These are phyloP conservation scores for Tuber borchii DNA, from an alignment of 495 filamentous ascomycete species.

Conservation along the genomic window DNA sequence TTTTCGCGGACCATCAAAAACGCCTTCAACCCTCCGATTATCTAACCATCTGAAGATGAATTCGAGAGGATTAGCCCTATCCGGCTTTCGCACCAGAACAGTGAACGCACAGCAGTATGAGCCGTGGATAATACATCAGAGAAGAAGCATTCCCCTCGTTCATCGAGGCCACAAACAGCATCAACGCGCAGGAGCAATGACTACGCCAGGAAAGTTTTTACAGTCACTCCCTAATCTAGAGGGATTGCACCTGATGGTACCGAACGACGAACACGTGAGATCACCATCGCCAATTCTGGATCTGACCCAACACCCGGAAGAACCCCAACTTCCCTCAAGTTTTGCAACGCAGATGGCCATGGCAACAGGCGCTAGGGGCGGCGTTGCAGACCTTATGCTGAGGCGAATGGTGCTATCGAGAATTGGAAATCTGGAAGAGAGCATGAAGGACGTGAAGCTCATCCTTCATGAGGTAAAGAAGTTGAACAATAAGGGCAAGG, in stretches of 20 bases:
- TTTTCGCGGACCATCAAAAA: constrained; percentile 65
- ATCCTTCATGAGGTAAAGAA: constrained; percentile 78
- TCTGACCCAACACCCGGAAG: constrained; percentile 25
- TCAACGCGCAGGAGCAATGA: constrained; percentile 49
- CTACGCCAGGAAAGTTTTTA: constrained; percentile 49
- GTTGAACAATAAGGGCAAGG: constrained; percentile 43
- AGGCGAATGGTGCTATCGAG: constrained; percentile 77
- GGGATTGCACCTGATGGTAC: constrained; percentile 41
- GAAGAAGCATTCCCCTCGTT: constrained; percentile 44
- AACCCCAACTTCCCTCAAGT: constrained; percentile 62
- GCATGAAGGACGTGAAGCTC: constrained; percentile 59
- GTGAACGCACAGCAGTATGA: constrained; percentile 46
- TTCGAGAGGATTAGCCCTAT: constrained; percentile 35
- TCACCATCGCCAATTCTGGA: constrained; percentile 19
- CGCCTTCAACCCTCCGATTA: constrained; percentile 55
- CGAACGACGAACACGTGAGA: constrained; percentile 41
- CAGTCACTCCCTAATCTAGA: constrained; percentile 53
- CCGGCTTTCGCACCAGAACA: constrained; percentile 33
- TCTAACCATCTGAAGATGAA: constrained; percentile 24
- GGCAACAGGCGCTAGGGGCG: constrained; percentile 52
- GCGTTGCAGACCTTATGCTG: constrained; percentile 61
- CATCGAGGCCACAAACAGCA: constrained; percentile 43
- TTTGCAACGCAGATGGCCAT: constrained; percentile 74
- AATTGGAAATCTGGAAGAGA: constrained; percentile 85
- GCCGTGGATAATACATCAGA: constrained; percentile 48